phyloP scores from a whole-genome alignment of 208 protist genomes.

The Acanthamoeba pearcei region DNA sequence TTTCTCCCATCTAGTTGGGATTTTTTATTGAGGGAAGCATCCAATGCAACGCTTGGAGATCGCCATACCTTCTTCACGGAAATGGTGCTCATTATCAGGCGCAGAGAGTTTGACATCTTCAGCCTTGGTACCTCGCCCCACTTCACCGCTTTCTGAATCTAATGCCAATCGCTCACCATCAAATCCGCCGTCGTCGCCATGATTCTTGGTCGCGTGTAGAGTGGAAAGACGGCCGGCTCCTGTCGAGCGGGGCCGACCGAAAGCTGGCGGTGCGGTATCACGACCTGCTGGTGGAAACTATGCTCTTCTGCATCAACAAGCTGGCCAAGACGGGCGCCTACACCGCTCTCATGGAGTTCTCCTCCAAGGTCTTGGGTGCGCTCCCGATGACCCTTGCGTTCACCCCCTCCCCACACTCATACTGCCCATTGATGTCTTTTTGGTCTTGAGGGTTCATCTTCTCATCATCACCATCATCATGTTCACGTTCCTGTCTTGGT shows the following conservation, averaged over 20 bases:
- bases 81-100: conserved; percentile 42
- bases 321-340: conserved; percentile 64
- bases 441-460: too few species aligned
- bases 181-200: background rate
- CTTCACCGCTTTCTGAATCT: background rate
- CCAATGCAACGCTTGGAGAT: conserved; percentile 47
- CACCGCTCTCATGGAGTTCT: conserved; percentile 64
- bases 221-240: conserved; percentile 17
- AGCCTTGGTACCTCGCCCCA: conserved; percentile 8
- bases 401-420: background rate
- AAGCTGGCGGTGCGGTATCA: conserved; percentile 50
- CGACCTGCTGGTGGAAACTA: conserved; percentile 49
- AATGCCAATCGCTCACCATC: background rate
- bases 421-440: background rate
- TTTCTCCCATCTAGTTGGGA: conserved; percentile 1
- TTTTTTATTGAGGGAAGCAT: conserved; percentile 50
- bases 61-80: conserved; percentile 46
- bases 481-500: background rate
- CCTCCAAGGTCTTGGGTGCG: conserved; percentile 52
- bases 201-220: background rate
- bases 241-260: background rate
- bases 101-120: conserved; percentile 63
- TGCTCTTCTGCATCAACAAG: conserved; percentile 67
- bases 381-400: background rate
- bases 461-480: background rate